Evolutionary conservation across 768 basidiomycete genomes (phyloP).

Genomic region (Dioszegia hungarica): DNA sequence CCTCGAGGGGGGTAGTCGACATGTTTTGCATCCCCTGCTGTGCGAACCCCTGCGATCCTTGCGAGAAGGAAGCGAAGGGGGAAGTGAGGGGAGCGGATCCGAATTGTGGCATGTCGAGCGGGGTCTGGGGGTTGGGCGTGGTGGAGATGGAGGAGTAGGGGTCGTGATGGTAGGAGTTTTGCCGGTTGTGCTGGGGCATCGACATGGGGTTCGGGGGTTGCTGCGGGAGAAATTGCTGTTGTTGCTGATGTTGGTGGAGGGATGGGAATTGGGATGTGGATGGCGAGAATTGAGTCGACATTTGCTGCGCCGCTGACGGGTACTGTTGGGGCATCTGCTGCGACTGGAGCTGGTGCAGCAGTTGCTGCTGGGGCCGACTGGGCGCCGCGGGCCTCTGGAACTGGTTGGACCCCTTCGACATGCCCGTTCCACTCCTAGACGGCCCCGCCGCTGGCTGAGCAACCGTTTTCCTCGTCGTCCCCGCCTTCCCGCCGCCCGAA

Average conservation of each 20-base stretch:
- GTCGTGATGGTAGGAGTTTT: conserved; percentile 14
- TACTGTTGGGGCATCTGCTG: neutral
- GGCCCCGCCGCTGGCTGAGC: neutral
- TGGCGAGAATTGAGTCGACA: neutral
- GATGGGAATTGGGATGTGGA: neutral
- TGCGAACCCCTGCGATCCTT: no score
- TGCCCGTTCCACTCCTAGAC: neutral
- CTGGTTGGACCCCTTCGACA: neutral
- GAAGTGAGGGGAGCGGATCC: neutral
- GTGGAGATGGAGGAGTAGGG: conserved; percentile 26
- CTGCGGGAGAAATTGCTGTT: neutral
- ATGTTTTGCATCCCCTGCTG: neutral
- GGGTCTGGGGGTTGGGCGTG: conserved; percentile 31
- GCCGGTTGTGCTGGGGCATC: conserved; percentile 19
- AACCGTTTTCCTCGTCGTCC: neutral
- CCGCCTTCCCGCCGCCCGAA: conserved; percentile 30
- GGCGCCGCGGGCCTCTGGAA: conserved; percentile 1
- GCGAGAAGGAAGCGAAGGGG: neutral
- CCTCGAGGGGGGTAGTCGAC: conserved; percentile 24
- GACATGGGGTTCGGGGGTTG: conserved; percentile 19
- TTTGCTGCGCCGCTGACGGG: neutral
- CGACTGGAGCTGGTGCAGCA: neutral
- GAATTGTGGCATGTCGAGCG: conserved; percentile 10
- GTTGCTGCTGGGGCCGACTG: neutral
- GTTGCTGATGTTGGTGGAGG: neutral